Percentiles rank a stretch among this genome's conserved stretches.
Evolutionary conservation across 2,329 filamentous ascomycete genomes (phyloP).

Genomic region (Samsoniella hepiali): DNA sequence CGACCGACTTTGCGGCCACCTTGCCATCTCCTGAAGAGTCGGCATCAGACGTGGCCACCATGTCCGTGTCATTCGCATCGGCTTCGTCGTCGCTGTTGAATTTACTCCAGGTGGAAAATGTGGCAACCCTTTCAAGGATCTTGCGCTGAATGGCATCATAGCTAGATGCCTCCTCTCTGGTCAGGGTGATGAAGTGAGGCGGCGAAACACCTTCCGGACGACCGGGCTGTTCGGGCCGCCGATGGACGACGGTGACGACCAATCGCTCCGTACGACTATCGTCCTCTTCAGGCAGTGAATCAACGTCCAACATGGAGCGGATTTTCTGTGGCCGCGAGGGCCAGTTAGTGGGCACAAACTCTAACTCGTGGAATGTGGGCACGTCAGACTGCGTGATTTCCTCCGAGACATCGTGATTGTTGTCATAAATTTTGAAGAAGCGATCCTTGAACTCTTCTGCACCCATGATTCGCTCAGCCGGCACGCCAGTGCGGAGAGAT

Average conservation of each 20-base stretch:
- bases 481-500: conserved; percentile 64
- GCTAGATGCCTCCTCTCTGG: conserved; percentile 62
- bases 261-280: conserved; percentile 62
- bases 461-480: conserved; percentile 65
- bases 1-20: conserved; percentile 73
- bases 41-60: conserved; percentile 60
- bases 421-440: conserved; percentile 84
- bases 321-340: conserved; percentile 49
- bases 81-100: conserved; percentile 49
- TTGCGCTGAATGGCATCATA: conserved; percentile 76
- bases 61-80: conserved; percentile 63
- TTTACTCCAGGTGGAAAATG: conserved; percentile 68
- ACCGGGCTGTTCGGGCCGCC: conserved; percentile 36
- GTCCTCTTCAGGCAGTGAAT: conserved; percentile 48
- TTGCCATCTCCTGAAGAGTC: conserved; percentile 67
- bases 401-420: conserved; percentile 65
- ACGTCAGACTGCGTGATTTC: conserved; percentile 66
- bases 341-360: conserved; percentile 74
- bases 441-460: conserved; percentile 79
- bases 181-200: conserved; percentile 73
- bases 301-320: conserved; percentile 50
- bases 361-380: conserved; percentile 72
- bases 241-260: conserved; percentile 69
- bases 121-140: conserved; percentile 70
- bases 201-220: conserved; percentile 36